Conservation (phyloP, 805 yeast genomes). For the Metschnikowia cubensis region DNA sequence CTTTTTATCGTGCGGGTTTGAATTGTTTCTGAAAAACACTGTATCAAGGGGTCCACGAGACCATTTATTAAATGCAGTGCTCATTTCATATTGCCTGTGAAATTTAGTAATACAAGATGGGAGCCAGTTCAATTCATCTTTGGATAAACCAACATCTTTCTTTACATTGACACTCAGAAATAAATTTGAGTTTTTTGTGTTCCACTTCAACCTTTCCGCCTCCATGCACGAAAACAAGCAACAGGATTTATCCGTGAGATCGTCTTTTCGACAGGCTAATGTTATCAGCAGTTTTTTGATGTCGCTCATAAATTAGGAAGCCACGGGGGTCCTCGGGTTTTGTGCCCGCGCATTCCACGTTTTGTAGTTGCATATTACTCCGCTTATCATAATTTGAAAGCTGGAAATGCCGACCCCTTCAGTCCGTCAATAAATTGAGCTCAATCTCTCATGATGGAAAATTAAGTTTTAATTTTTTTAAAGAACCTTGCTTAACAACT, state of each 20-base stretch:
- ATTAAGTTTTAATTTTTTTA: not conserved
- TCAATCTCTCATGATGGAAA: not conserved
- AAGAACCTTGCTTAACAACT: not conserved
- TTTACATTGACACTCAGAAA: not conserved
- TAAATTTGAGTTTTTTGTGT: not conserved
- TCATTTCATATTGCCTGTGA: too few relatives aligned
- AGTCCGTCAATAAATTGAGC: not conserved
- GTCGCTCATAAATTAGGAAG: not conserved
- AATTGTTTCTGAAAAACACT: too few relatives aligned
- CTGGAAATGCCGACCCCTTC: not conserved
- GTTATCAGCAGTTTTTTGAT: not conserved
- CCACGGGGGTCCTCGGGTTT: conserved; percentile 1
- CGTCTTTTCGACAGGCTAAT: too few relatives aligned
- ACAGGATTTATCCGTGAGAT: too few relatives aligned
- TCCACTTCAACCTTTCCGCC: not conserved
- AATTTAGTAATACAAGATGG: too few relatives aligned
- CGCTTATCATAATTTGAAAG: not conserved
- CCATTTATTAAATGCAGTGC: too few relatives aligned
- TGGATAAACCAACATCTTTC: not conserved
- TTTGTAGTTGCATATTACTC: not conserved
- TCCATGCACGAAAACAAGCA: not conserved
- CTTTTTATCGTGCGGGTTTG: too few relatives aligned
- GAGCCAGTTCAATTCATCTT: not conserved
- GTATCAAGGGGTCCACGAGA: too few relatives aligned
- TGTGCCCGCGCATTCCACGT: conserved; percentile 3